Base-by-base conservation (phyloP, 176 grass and related monocot genomes). In the Avena sativa region DNA sequence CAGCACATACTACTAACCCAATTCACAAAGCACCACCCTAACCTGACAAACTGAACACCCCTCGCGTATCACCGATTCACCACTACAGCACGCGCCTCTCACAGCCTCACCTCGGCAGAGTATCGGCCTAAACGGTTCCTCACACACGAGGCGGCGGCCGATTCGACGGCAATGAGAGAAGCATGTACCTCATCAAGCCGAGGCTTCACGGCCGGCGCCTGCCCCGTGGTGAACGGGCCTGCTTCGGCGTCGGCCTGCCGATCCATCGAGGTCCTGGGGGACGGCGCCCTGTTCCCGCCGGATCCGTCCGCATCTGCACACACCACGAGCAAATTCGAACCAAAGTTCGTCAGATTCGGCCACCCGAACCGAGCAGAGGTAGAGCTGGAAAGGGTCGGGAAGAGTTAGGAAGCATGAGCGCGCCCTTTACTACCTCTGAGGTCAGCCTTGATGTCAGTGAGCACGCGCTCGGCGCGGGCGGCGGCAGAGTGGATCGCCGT, bases 371-470 rank as follows among this genome's bases (percentile, higher is more conserved):
- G 16, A 84, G 4, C 69, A 55, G 61, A 65, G 66, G 5, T 14
- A 15, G 15, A 25, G 6, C 11, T 7, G 12, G 17, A 6, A 14
- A 6, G 58, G 59, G 3, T 6, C 16, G 81, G 71, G 5, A 76
- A 76, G 72, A 76, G 23, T 17, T 23, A 30, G 12, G 56, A 13
- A 19, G 17, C 58, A 62, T 21, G 83, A 20, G n/a, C 46, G 20
- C 12, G 49, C 3, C 17, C 5, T 17, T 68, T 56, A 7, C 55
- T 87, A 95, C 96, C 96, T 95, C 83, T 90, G 87, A 88, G 88
- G 86, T 95, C 94, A 10, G 93, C 91, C 44, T 92, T 94, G 86
- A 98, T 98, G 92, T 98, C 96, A 21, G 90, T 98, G 74, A 98
- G 85, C 49, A 98, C 96, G 79, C 92, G 94, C 6, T 87, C 90